These are phyloP conservation scores for Euphorbia peplus DNA, from an alignment of 345 rosid species.

Conservation along the genomic window DNA sequence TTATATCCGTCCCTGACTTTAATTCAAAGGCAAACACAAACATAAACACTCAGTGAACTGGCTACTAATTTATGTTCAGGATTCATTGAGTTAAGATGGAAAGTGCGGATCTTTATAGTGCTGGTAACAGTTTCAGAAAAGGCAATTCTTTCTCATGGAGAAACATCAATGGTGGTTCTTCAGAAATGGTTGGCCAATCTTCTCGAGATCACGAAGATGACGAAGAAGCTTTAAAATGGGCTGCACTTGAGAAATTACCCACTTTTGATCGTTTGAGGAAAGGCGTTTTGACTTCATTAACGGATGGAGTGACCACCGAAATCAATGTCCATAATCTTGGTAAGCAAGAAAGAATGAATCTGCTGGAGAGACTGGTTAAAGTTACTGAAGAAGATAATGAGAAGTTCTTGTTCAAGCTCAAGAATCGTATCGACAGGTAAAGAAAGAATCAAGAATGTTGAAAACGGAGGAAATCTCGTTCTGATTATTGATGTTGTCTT, in stretches of 20 bases:
- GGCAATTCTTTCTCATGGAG: background rate
- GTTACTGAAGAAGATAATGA: constrained; percentile 45
- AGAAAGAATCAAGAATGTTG: background rate
- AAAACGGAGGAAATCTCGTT: background rate
- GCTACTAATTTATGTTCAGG: no score
- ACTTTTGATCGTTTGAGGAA: constrained; percentile 16
- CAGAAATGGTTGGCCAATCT: constrained; percentile 2
- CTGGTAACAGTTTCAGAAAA: background rate
- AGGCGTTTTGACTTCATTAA: constrained; percentile 12
- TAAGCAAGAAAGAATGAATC: constrained; percentile 28
- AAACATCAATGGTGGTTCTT: background rate
- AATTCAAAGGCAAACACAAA: no score
- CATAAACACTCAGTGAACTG: no score
- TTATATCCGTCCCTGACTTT: no score
- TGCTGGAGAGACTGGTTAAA: constrained; percentile 38
- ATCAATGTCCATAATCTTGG: constrained; percentile 26
- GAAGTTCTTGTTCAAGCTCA: constrained; percentile 36
- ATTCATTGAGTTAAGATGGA: constrained; percentile 11
- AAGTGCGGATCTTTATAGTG: constrained; percentile 5
- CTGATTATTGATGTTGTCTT: background rate
- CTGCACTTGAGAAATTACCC: constrained; percentile 15
- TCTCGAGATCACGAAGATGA: constrained; percentile 11
- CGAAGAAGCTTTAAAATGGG: constrained; percentile 22
- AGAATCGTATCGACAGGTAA: constrained; percentile 32
- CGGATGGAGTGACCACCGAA: constrained; percentile 14